Base-by-base conservation (phyloP, 805 yeast genomes). In the Kodamaea hsintzibuensis region DNA sequence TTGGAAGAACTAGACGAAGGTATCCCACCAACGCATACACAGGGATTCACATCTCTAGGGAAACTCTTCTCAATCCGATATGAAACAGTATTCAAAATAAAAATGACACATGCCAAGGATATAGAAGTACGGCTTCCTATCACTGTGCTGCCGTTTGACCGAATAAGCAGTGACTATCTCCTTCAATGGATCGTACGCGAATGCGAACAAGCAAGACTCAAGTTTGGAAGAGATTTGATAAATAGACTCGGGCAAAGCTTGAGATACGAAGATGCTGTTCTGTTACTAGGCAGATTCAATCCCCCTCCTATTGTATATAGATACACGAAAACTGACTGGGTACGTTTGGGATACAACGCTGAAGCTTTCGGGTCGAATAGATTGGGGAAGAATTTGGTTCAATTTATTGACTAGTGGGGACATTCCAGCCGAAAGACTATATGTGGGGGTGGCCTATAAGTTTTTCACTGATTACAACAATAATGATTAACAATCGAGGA, bases 141-240 rank as follows among this genome's bases (percentile, higher is more conserved):
- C 3, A 80, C 80, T 0, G 73, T 85, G 0, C 72, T 85, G 25
- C 84, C 85, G 1, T 83, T 78, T 70, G 78, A 82, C 59, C 65
- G 79, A 38, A 58, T 65, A 2, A 75, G 80, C 58, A 71, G 84
- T 42, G 77, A 73, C 35, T 77, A 82, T 53, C 62, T 84, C 10
- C 72, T 84, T 52, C 75, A 73, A 55, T 77, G 86, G 79, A 82
- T 85, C 14, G 58, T 75, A 54, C 72, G 76, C 48, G 86, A 85
- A 62, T 80, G 82, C 51, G 81, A 78, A 39, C 54, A 70, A 19
- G 82, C 87, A 1, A 62, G 64, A 8, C 58, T 57, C 18, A 54
- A 48, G 30, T 76, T 73, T 60, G 79, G 80, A n/a, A 64, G 60
- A 42, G 64, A 60, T 7, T 40, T 63, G 27, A 59, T 72, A 8